Evolutionary conservation across 2,329 filamentous ascomycete species (phyloP), one percentile per base, ranked within the genome.

Genomic region (Hymenoscyphus occultus): DNA sequence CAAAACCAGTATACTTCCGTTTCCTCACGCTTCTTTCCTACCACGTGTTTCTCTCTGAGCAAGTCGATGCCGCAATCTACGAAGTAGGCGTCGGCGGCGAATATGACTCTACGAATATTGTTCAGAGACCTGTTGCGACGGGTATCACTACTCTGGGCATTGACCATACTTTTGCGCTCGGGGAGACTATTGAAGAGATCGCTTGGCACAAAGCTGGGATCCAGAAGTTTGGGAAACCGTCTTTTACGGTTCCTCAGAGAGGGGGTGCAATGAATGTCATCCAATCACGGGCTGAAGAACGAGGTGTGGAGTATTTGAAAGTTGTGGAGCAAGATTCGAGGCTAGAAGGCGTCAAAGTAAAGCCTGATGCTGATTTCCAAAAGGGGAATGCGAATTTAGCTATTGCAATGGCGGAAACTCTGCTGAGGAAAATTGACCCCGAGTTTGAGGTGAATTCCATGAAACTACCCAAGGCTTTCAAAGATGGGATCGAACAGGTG

Each of bases 181-280:
- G 89, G 3, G 76, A 82, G 19, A 89, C 86, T 0, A 78, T 90
- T 12, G 84, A 84, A 39, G 81, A 86, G 75, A 90, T 91, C 68
- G 87, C 89, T 0, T 91, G 89, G 89, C 87, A 91, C 76, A 91
- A 91, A 76, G 85, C 86, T 0, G 89, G 88, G 1, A 88, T 91
- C 64, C 86, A 90, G 78, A 90, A 90, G 76, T 62, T 72, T 0
- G 84, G 84, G 0, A 79, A 79, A 19, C 80, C 82, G n/a, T 86
- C 86, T 1, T 88, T 89, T 61, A 85, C 84, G 0, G 77, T 84
- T 6, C 76, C 80, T 48, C 86, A 88, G 73, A 76, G 80, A 0
- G 74, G 80, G 1, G 78, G 74, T 1, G 81, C 81, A 1, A 74
- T 76, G 3, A 71, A 74, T n/a, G 82, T 86, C 0, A 71, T 88